Evolutionary conservation across 192 early-diverging fungal species (phyloP).

Genomic region (Mortierella hygrophila): DNA sequence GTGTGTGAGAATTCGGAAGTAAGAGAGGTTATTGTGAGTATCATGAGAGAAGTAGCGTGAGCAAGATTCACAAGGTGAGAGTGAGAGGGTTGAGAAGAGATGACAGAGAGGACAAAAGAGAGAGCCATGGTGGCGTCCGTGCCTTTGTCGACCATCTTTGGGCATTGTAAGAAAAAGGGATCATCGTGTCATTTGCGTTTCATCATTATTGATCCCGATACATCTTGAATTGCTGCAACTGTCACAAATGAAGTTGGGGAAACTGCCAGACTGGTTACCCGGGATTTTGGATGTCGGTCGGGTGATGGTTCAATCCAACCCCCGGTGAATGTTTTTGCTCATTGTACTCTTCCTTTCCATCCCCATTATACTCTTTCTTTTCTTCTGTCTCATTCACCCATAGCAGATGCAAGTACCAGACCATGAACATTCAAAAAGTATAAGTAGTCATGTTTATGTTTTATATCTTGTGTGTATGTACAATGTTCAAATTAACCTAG

Average conservation of each 20-base stretch:
- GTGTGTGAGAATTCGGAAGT: neutral
- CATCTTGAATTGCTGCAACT: neutral
- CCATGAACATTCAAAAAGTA: too few relatives aligned
- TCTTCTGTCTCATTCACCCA: too few relatives aligned
- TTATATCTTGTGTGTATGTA: neutral
- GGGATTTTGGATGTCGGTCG: too few relatives aligned
- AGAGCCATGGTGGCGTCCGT: neutral
- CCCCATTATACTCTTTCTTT: too few relatives aligned
- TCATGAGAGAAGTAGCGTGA: neutral
- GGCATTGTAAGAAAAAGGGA: neutral
- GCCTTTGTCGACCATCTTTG: neutral
- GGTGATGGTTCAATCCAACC: too few relatives aligned
- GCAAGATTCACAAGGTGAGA: neutral
- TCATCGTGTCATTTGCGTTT: neutral
- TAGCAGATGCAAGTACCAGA: too few relatives aligned
- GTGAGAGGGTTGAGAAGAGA: neutral
- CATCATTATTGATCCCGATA: neutral
- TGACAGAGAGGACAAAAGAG: neutral
- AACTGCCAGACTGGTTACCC: too few relatives aligned
- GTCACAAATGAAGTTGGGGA: neutral
- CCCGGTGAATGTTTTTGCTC: too few relatives aligned
- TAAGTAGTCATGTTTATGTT: neutral
- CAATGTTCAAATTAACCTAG: neutral
- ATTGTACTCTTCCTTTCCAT: neutral
- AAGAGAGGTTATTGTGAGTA: neutral